phyloP scores from a whole-genome alignment of 2,329 filamentous ascomycete species.

The Stagonosporopsis vannaccii region DNA sequence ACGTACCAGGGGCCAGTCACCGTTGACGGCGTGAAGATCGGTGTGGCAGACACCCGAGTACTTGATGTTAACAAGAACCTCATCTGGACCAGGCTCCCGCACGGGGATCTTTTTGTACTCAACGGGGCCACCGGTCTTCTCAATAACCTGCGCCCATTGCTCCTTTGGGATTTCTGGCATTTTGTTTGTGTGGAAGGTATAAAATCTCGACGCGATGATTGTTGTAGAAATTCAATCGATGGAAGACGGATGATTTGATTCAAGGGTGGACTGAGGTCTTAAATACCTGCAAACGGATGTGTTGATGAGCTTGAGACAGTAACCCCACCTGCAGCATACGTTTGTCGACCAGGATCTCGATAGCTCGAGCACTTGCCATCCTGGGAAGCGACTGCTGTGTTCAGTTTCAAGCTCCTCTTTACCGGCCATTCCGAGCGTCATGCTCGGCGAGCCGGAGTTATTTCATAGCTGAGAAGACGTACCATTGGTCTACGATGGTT shows the following conservation, averaged over 20 bases:
- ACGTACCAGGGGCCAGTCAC: constrained; percentile 80
- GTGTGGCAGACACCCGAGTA: constrained; percentile 93
- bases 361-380: constrained; percentile 14
- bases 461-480: neutral
- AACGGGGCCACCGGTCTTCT: constrained; percentile 75
- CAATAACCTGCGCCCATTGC: constrained; percentile 92
- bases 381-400: constrained; percentile 21
- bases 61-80: constrained; percentile 91
- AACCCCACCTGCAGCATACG: constrained; percentile 21
- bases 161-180: constrained; percentile 73
- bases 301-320: constrained; percentile 14
- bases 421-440: constrained; percentile 26
- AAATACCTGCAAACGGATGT: constrained; percentile 24
- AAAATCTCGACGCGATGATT: constrained; percentile 4
- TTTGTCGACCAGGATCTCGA: constrained; percentile 18
- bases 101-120: constrained; percentile 85
- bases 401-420: constrained; percentile 27
- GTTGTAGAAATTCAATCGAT: constrained; percentile 18
- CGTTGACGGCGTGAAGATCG: constrained; percentile 80
- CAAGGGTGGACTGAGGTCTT: constrained; percentile 20
- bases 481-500: constrained; percentile 21
- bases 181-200: constrained; percentile 20
- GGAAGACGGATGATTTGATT: constrained; percentile 20
- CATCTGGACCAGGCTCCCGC: constrained; percentile 80
- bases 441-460: constrained; percentile 36